These are phyloP conservation scores for Boletus rubroflammeus DNA, from an alignment of 768 basidiomycete species.

Conservation along the genomic window DNA sequence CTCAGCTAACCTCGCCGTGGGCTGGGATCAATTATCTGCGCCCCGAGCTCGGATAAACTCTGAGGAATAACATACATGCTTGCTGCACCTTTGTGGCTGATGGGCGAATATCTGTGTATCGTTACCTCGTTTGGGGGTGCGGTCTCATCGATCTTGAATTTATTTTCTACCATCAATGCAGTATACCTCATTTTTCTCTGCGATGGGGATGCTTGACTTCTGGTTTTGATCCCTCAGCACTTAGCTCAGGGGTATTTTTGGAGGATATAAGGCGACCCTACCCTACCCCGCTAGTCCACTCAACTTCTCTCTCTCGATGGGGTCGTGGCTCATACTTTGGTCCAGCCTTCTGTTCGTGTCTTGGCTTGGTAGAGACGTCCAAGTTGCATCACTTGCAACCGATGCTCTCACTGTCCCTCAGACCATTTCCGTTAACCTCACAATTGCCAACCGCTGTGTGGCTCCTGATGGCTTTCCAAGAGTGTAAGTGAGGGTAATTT, in stretches of 20 bases:
- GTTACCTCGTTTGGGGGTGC: neutral
- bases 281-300: neutral
- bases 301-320: neutral
- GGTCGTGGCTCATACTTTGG: neutral
- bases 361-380: neutral
- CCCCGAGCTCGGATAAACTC: neutral
- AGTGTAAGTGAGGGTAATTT: neutral
- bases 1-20: neutral
- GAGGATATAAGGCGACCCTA: neutral
- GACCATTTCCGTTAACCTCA: neutral
- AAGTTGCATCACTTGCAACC: neutral
- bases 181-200: neutral
- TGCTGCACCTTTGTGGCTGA: neutral
- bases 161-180: neutral
- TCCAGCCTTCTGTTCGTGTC: neutral
- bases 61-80: neutral
- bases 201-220: neutral
- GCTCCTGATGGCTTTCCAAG: slow-evolving; percentile 13
- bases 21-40: neutral
- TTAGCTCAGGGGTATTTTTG: neutral
- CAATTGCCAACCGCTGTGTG: slow-evolving; percentile 4
- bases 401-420: neutral
- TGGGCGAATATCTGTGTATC: neutral
- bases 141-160: neutral
- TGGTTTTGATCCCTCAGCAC: neutral